phyloP scores from a whole-genome alignment of 305 asterid genomes.

The Striga hermonthica region DNA sequence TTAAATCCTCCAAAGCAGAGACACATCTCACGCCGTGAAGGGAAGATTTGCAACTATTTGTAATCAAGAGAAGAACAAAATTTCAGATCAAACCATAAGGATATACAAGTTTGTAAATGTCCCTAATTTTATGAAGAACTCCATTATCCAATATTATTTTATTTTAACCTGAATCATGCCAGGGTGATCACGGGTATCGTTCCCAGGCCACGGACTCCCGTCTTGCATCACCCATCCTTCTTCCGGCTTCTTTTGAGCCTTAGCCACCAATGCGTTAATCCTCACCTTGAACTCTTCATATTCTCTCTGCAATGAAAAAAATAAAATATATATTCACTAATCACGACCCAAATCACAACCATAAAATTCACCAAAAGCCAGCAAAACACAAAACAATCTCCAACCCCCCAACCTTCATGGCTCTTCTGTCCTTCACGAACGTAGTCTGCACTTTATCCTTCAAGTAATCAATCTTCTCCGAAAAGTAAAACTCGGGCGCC shows the following conservation, averaged over 20 bases:
- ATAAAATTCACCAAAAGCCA: not conserved
- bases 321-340: not conserved
- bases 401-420: slow-evolving; percentile 61
- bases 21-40: not conserved
- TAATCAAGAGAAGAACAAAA: not conserved
- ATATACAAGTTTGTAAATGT: not conserved
- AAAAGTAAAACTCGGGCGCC: slow-evolving; percentile 76
- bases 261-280: slow-evolving; percentile 73
- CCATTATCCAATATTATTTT: not conserved
- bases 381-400: not conserved
- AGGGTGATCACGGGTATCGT: slow-evolving; percentile 77
- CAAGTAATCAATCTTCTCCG: slow-evolving; percentile 72
- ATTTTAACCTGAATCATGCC: slow-evolving; percentile 76
- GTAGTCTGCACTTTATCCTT: slow-evolving; percentile 81
- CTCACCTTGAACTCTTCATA: slow-evolving; percentile 80
- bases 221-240: slow-evolving; percentile 95
- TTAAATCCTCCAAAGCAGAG: not conserved
- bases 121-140: not conserved
- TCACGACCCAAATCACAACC: not conserved
- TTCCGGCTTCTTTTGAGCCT: slow-evolving; percentile 85
- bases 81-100: not conserved
- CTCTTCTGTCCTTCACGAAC: slow-evolving; percentile 83
- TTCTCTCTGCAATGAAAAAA: slow-evolving; percentile 55
- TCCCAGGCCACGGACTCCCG: slow-evolving; percentile 89
- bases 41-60: not conserved